Evolutionary conservation across 768 basidiomycete genomes (phyloP).

Genomic region (Dendrothele bispora): DNA sequence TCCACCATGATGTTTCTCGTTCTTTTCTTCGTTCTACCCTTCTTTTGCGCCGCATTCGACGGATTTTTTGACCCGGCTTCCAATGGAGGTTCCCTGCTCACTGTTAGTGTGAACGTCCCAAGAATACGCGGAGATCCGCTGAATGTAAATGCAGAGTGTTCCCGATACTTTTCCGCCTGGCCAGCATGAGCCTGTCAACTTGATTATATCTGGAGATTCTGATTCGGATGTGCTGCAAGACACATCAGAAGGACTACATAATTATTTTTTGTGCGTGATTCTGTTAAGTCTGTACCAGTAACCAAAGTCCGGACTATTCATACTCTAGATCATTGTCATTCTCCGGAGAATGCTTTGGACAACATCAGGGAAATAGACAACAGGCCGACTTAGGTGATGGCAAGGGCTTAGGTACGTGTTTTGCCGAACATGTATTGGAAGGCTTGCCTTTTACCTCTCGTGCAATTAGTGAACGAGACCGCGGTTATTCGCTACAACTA

Average conservation of each 20-base stretch:
- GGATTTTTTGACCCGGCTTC: conserved; percentile 62
- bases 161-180: conserved; percentile 63
- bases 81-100: conserved; percentile 68
- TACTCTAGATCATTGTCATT: conserved; percentile 64
- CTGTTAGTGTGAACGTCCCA: conserved; percentile 44
- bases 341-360: conserved; percentile 80
- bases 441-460: background rate
- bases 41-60: conserved; percentile 25
- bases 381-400: conserved; percentile 84
- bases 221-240: conserved; percentile 68
- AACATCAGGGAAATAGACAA: conserved; percentile 70
- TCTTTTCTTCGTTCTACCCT: too few relatives aligned
- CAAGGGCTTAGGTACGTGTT: conserved; percentile 58
- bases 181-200: conserved; percentile 85
- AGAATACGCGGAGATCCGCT: background rate
- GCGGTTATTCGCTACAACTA: conserved; percentile 84
- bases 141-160: conserved; percentile 39
- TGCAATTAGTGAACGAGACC: conserved; percentile 70
- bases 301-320: background rate
- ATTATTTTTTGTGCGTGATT: conserved; percentile 72
- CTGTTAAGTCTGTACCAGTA: background rate
- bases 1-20: too few relatives aligned
- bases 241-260: conserved; percentile 70
- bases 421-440: background rate
- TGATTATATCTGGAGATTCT: conserved; percentile 76